phyloP scores from a whole-genome alignment of 768 basidiomycete species.

The Trametes cinnabarina region DNA sequence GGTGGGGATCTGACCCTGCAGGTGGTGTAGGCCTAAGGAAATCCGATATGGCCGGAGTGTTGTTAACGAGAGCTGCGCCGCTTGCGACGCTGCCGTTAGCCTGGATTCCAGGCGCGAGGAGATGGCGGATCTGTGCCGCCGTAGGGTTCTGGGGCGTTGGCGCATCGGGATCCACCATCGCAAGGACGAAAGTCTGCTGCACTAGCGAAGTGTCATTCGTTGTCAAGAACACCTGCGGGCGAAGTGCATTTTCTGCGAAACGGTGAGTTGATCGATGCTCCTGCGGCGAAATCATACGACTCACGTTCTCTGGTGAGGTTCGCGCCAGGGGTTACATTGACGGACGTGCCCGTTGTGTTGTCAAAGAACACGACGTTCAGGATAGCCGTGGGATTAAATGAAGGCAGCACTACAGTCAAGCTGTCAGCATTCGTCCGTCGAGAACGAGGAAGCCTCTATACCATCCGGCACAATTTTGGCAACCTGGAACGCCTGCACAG shows the following conservation, averaged over 20 bases:
- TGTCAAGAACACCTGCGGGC: slow-evolving; percentile 10
- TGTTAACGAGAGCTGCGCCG: slow-evolving; percentile 26
- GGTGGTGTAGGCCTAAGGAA: slow-evolving; percentile 33
- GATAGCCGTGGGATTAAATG: slow-evolving; percentile 15
- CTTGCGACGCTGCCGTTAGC: slow-evolving; percentile 9
- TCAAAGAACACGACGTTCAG: slow-evolving; percentile 18
- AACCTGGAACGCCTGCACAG: slow-evolving; percentile 12
- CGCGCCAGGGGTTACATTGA: slow-evolving; percentile 11
- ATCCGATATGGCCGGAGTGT: slow-evolving; percentile 30
- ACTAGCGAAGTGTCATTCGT: slow-evolving; percentile 5
- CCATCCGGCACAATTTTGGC: slow-evolving; percentile 18
- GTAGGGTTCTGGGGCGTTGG: slow-evolving; percentile 33
- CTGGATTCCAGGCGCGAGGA: slow-evolving; percentile 28
- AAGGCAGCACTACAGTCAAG: slow-evolving; percentile 7
- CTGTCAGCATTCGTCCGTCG: background rate
- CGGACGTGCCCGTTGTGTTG: slow-evolving; percentile 11
- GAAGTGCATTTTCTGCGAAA: slow-evolving; percentile 11
- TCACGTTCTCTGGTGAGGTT: slow-evolving; percentile 20
- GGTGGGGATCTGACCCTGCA: slow-evolving; percentile 32
- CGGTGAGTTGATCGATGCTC: background rate
- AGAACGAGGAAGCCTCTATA: background rate
- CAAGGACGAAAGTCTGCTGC: slow-evolving; percentile 29
- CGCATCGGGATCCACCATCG: slow-evolving; percentile 35
- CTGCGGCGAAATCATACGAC: background rate
- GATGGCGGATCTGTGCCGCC: slow-evolving; percentile 30